Evolutionary conservation across 1,139 yeast species (phyloP), one percentile per base, ranked within the genome.

Genomic region (Yamadazyma pseudoaaseri): DNA sequence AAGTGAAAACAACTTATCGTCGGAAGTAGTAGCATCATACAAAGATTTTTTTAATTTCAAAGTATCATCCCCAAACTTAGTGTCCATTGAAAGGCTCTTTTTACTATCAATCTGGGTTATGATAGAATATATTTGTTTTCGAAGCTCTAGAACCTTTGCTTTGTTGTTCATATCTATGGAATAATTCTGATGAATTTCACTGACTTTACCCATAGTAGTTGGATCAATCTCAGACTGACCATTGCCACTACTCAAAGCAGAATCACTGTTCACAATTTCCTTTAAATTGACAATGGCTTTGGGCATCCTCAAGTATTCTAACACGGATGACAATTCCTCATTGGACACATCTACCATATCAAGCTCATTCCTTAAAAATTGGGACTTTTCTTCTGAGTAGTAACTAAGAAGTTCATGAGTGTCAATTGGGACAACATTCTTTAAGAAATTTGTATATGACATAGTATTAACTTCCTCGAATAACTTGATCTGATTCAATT

Each of bases 341-440:
- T 87, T 79, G 0, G 96, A 86, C 10, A 87, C 74, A 37, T 86
- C 92, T 18, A 80, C 76, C 43, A 74, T 72, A 42, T 89, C 97
- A 31, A 81, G 70, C 51, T 86, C 92, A 35, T 68, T 71, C 47
- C 98, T 72, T 34, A 89, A 61, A 33, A 86, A 60, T 42, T 78
- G 80, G 0, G 96, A 90, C 57, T 87, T 86, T 53, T 86, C 90
- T 53, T 92, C 98, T 0, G 96, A 85, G 55, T 92, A 92, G 44
- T 79, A 69, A 47, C 96, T 86, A 37, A 86, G 75, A 48, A 86
- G 79, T 54, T 90, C 96, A 53, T 89, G 96, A 22, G 90, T 86
- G 29, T 81, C 77, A 49, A 89, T 68, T 2, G 98, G 97, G 6
- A 92, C 81, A 16, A 92, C 86, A 44, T 82, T 84, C 36, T 73